These are phyloP conservation scores for Coniochaeta sp. DNA, from an alignment of 2,329 filamentous ascomycete genomes.

Conservation along the genomic window DNA sequence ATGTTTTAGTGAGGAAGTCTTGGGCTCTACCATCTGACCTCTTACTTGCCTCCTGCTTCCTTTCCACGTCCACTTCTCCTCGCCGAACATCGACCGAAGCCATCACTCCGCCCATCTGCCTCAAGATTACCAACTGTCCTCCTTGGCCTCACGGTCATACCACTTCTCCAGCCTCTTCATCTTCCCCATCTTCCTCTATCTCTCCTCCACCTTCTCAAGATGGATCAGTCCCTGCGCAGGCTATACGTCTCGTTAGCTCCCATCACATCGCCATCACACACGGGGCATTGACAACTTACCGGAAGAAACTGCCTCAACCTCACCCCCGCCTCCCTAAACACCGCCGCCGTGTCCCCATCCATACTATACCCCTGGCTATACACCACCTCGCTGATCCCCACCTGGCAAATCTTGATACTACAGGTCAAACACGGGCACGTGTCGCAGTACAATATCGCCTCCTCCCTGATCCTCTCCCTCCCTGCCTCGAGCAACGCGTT, in stretches of 20 bases:
- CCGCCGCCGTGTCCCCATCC: conserved; percentile 74
- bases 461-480: conserved; percentile 77
- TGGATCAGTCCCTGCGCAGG: conserved; percentile 59
- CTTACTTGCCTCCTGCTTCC: no score
- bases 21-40: no score
- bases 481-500: conserved; percentile 94
- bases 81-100: no score
- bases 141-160: not conserved
- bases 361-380: conserved; percentile 94
- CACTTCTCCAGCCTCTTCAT: not conserved
- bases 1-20: no score
- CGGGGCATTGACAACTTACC: conserved; percentile 41
- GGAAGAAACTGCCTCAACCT: conserved; percentile 81
- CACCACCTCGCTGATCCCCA: conserved; percentile 92
- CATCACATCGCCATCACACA: not conserved
- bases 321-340: conserved; percentile 80
- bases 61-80: no score
- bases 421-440: conserved; percentile 97
- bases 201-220: conserved; percentile 39
- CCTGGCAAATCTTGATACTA: conserved; percentile 96
- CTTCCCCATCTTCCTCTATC: conserved; percentile 1
- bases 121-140: no score
- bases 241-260: conserved; percentile 26
- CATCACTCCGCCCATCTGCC: no score
- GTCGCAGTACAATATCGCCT: conserved; percentile 83